phyloP scores from a whole-genome alignment of 164 flowering plant genomes.

The Magnolia officinalis region DNA sequence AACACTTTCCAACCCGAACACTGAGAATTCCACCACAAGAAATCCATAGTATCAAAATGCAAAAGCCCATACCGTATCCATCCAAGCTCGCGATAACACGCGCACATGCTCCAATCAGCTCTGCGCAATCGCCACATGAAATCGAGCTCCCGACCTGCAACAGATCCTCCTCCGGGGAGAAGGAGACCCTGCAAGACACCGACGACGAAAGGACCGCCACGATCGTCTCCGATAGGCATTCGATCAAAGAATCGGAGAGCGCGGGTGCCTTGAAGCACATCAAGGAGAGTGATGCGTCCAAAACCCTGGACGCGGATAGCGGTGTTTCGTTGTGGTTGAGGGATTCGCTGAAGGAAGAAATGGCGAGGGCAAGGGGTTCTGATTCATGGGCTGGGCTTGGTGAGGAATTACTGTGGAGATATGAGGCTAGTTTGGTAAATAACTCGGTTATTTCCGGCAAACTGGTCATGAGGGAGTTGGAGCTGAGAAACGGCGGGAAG shows the following conservation, averaged over 20 bases:
- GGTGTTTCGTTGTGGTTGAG: slow-evolving; percentile 34
- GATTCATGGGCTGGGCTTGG: slow-evolving; percentile 8
- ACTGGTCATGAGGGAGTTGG: slow-evolving; percentile 15
- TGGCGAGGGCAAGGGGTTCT: slow-evolving; percentile 16
- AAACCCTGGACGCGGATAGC: slow-evolving; percentile 27
- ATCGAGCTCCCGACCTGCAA: slow-evolving; percentile 54
- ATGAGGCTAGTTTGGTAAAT: slow-evolving; percentile 43
- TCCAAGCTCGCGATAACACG: slow-evolving; percentile 38
- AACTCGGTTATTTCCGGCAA: slow-evolving; percentile 39
- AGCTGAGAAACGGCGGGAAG: too few species aligned
- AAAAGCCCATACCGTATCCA: slow-evolving; percentile 1
- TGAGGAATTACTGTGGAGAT: slow-evolving; percentile 20
- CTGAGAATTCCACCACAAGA: too few species aligned
- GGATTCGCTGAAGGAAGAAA: slow-evolving; percentile 44
- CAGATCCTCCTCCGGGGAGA: slow-evolving; percentile 34
- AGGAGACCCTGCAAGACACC: slow-evolving; percentile 40
- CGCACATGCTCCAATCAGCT: slow-evolving; percentile 33
- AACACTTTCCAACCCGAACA: too few species aligned
- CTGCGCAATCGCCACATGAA: slow-evolving; percentile 26
- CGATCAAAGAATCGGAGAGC: slow-evolving; percentile 40
- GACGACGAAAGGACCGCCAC: slow-evolving; percentile 45
- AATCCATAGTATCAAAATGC: too few species aligned
- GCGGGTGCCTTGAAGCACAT: slow-evolving; percentile 66
- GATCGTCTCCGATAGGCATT: slow-evolving; percentile 40
- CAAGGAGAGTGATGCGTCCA: slow-evolving; percentile 67